Evolutionary conservation across 805 yeast genomes (phyloP), one percentile per base, ranked within the genome.

Genomic region (Torulaspora indica): DNA sequence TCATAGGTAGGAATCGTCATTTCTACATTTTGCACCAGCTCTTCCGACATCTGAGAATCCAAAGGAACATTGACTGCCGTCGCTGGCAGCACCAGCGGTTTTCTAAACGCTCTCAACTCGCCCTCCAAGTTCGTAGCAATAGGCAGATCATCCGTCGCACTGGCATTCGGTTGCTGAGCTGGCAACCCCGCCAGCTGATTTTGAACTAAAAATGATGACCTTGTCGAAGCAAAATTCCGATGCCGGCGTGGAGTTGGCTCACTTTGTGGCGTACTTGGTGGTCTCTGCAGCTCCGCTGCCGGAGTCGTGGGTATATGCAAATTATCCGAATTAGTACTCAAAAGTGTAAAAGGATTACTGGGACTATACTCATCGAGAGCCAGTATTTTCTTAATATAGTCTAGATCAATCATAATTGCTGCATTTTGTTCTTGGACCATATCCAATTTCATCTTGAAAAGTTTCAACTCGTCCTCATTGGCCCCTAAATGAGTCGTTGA

Each of bases 381-480:
- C 32, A 49, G 38, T 10, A 43, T 34, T 27, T 45, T 46, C 39
- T 53, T 53, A 23, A 55, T 45, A 17, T 43, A 45, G 14, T 48
- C 40, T 23, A 55, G 25, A 29, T 55, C 57, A 9, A 55, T 43
- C 23, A 55, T 47, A 9, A 55, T 53, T 5, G 47, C 49, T 8
- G 54, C 46, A 39, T 55, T 51, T 22, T 51, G 58, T 18, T 48
- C 51, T 35, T 55, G 58, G 10, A 55, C 45, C 18, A 43, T 30
- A 28, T 51, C 51, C 28, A 55, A 29, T 29, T 48, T 55, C 7
- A 38, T 43, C 36, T 55, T 49, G 23, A 55, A 33, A 13, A 30
- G 40, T 39, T 41, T 42, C 29, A 49, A n/a, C 35, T 45, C 50
- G 18, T 48, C 54, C 22, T 36, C 40, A 18, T 35, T 39, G 38